phyloP scores from a whole-genome alignment of 2,329 filamentous ascomycete species.

The Penicillium paneum region DNA sequence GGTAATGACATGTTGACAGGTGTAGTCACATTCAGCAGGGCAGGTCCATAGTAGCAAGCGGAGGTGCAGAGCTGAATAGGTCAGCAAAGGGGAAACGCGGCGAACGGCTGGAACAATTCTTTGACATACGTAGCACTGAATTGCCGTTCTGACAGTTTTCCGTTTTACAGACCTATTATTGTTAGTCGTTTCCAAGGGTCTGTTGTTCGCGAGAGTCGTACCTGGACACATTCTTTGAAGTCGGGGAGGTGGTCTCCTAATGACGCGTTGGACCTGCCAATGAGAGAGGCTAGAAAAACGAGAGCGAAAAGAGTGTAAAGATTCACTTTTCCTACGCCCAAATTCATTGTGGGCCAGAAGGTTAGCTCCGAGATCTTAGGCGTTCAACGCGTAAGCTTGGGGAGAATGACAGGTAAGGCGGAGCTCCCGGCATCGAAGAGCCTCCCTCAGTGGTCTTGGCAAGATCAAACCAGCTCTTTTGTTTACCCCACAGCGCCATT shows the following conservation, averaged over 20 bases:
- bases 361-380: constrained; percentile 7
- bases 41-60: constrained; percentile 91
- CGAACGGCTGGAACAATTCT: neutral
- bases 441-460: constrained; percentile 21
- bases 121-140: constrained; percentile 66
- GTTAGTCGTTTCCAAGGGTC: constrained; percentile 15
- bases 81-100: constrained; percentile 14
- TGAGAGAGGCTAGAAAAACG: constrained; percentile 33
- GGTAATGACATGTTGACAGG: constrained; percentile 92
- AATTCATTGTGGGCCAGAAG: constrained; percentile 27
- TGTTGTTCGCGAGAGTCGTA: constrained; percentile 38
- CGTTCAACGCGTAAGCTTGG: constrained; percentile 18
- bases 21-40: constrained; percentile 92
- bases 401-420: constrained; percentile 13
- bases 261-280: constrained; percentile 60
- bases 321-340: constrained; percentile 18
- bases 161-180: constrained; percentile 66
- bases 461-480: constrained; percentile 3
- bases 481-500: constrained; percentile 5
- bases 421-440: constrained; percentile 17
- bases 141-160: constrained; percentile 73
- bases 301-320: constrained; percentile 29
- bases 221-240: constrained; percentile 82
- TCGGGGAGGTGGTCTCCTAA: constrained; percentile 80
- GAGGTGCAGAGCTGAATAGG: constrained; percentile 67